phyloP scores from a whole-genome alignment of 2,329 filamentous ascomycete species.

The Aspergillus sp. region DNA sequence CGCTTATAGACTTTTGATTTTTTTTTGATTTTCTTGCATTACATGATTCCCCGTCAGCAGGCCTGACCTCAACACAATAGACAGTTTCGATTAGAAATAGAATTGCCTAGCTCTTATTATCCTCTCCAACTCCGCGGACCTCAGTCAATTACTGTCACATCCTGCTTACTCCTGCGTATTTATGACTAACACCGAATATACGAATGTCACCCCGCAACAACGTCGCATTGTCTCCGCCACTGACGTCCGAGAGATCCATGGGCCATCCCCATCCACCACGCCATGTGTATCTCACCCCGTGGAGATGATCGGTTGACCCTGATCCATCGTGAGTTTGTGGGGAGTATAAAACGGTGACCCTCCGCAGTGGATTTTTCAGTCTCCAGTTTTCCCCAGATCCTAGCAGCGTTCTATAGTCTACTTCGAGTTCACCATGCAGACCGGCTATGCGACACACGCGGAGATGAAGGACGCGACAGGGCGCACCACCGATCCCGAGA shows the following conservation, averaged over 20 bases:
- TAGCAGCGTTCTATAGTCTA: no score
- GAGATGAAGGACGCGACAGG: not conserved
- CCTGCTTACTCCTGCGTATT: no score
- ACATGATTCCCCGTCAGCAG: not conserved
- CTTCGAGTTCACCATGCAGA: not conserved
- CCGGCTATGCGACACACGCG: not conserved
- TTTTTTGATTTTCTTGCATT: not conserved
- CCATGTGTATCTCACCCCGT: not conserved
- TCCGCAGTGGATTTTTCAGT: no score
- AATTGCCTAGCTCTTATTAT: not conserved
- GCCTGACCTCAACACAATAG: not conserved
- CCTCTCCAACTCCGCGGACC: not conserved
- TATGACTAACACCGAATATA: not conserved
- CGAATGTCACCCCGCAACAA: not conserved
- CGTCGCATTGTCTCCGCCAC: not conserved
- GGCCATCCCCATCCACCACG: no score
- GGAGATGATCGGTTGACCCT: not conserved
- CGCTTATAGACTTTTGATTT: not conserved
- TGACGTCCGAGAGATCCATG: not conserved
- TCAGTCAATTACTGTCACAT: no score
- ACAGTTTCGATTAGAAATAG: not conserved
- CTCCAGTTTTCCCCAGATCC: no score
- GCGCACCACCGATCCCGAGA: constrained; percentile 8
- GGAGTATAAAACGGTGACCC: not conserved
- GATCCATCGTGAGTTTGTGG: not conserved